Percentiles rank a stretch among this genome's conserved stretches.
These are phyloP conservation scores for Rhizopus sp. DNA, from an alignment of 371 early-diverging fungal genomes.

Conservation along the genomic window DNA sequence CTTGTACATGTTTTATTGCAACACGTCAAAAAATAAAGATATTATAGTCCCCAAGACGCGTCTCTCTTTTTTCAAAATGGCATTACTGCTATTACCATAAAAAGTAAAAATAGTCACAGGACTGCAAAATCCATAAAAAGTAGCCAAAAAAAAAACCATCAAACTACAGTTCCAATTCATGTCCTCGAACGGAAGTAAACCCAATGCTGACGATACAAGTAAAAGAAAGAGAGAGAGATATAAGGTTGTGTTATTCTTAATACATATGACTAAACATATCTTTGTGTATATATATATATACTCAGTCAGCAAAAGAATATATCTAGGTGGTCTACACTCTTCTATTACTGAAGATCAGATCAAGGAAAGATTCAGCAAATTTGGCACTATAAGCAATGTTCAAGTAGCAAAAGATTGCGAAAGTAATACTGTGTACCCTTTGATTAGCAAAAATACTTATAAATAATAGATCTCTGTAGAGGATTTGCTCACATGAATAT, in stretches of 20 bases:
- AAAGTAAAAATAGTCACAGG: no score
- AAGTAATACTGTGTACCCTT: slow-evolving; percentile 17
- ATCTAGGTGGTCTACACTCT: slow-evolving; percentile 74
- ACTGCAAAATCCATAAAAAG: no score
- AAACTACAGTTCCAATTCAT: neutral
- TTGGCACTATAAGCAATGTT: slow-evolving; percentile 64
- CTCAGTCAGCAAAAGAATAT: slow-evolving; percentile 61
- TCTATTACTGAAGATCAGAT: slow-evolving; percentile 60
- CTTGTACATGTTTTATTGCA: no score
- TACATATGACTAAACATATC: neutral
- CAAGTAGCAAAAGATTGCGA: slow-evolving; percentile 48
- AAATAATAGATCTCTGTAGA: slow-evolving; percentile 52
- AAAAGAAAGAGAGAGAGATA: neutral
- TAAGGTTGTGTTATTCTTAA: neutral
- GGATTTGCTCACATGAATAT: slow-evolving; percentile 78
- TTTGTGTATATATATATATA: slow-evolving; percentile 5
- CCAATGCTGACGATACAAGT: slow-evolving; percentile 7
- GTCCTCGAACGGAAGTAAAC: neutral
- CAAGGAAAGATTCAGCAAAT: slow-evolving; percentile 67
- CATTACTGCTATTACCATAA: no score
- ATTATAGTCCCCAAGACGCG: no score
- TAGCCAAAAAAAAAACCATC: neutral
- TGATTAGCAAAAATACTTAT: neutral
- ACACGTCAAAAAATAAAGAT: no score
- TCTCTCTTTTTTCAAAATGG: no score